These are phyloP conservation scores for Scutellaria baicalensis DNA, from an alignment of 257 asterid genomes.

Conservation along the genomic window DNA sequence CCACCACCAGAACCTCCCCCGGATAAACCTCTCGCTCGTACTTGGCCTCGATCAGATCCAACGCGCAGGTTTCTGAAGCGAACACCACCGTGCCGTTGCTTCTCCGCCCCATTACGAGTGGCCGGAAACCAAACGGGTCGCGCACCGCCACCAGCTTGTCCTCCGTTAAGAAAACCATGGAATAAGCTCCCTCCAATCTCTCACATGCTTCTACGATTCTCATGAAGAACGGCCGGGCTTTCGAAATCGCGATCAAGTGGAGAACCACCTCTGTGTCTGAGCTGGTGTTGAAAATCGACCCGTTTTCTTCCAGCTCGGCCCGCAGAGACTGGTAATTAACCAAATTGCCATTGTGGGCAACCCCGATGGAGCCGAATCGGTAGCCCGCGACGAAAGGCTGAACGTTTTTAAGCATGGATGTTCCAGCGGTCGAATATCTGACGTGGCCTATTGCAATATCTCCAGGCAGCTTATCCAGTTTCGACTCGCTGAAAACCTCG, in stretches of 20 bases:
- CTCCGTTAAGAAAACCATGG: slow-evolving; percentile 60
- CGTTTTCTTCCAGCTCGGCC: slow-evolving; percentile 71
- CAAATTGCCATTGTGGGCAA: slow-evolving; percentile 93
- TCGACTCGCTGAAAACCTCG: slow-evolving; percentile 74
- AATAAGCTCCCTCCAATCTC: slow-evolving; percentile 79
- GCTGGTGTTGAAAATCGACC: slow-evolving; percentile 82
- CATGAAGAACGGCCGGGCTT: slow-evolving; percentile 67
- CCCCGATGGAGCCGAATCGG: slow-evolving; percentile 82
- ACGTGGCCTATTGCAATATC: slow-evolving; percentile 91
- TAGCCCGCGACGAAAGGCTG: slow-evolving; percentile 96
- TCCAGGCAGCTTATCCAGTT: slow-evolving; percentile 65
- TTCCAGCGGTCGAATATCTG: slow-evolving; percentile 86
- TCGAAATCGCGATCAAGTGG: slow-evolving; percentile 83
- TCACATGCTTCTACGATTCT: slow-evolving; percentile 94
- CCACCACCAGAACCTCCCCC: slow-evolving; percentile 64
- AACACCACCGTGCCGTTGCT: slow-evolving; percentile 57
- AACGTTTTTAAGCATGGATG: slow-evolving; percentile 90
- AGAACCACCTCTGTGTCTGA: slow-evolving; percentile 88
- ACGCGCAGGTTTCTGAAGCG: slow-evolving; percentile 66
- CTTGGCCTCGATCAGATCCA: slow-evolving; percentile 70
- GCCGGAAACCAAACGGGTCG: slow-evolving; percentile 60
- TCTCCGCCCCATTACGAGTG: slow-evolving; percentile 64
- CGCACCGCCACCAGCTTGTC: slow-evolving; percentile 60
- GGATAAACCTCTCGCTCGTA: slow-evolving; percentile 66
- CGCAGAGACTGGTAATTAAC: slow-evolving; percentile 76